phyloP scores from a whole-genome alignment of 148 eudicot genomes.

The Rhododendron ovatum region DNA sequence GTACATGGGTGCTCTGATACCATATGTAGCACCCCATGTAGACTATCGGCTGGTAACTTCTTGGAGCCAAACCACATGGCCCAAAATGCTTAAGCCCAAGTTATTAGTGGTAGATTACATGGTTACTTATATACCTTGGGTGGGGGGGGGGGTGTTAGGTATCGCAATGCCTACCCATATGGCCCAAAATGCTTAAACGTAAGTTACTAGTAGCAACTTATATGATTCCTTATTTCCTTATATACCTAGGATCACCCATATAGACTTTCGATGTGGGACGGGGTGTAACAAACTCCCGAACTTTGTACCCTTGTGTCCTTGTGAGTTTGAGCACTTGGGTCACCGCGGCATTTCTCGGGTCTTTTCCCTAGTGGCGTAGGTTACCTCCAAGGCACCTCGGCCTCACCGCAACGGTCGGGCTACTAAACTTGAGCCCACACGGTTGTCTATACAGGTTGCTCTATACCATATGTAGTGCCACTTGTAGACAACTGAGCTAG shows the following conservation, averaged over 20 bases:
- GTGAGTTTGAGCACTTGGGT: not conserved
- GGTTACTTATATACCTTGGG: not conserved
- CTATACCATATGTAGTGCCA: not conserved
- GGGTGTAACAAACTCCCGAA: not conserved
- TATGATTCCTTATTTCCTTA: not conserved
- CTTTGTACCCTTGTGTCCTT: not conserved
- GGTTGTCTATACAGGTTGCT: not conserved
- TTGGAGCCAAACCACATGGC: not conserved
- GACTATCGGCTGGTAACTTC: not conserved
- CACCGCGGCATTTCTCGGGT: not conserved
- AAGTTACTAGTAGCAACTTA: not conserved
- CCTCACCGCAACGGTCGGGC: too few species aligned
- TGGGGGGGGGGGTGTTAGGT: too few species aligned
- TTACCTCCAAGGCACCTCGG: too few species aligned
- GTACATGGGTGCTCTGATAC: too few species aligned
- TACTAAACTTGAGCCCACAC: not conserved
- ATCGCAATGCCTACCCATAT: not conserved
- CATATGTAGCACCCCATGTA: not conserved
- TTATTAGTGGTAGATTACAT: not conserved
- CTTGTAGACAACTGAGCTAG: not conserved
- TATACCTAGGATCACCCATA: not conserved
- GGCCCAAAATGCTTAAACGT: not conserved
- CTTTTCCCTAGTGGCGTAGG: not conserved
- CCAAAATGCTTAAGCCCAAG: not conserved
- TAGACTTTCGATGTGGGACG: not conserved